These are phyloP conservation scores for Kodamaea kakaduensis DNA, from an alignment of 805 yeast genomes.

Conservation along the genomic window DNA sequence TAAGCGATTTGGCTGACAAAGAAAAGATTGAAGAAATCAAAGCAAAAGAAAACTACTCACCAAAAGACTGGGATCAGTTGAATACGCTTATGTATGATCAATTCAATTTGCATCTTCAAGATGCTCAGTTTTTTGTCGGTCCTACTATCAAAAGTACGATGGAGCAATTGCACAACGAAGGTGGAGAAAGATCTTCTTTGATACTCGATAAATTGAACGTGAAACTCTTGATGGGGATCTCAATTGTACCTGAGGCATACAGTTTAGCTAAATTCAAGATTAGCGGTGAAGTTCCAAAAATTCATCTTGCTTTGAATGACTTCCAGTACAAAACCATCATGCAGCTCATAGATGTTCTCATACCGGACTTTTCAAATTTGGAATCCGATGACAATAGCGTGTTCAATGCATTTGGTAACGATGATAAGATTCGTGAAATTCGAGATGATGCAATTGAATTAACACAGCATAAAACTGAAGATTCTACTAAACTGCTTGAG, in stretches of 20 bases:
- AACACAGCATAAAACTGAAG: too few species aligned
- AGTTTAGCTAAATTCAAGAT: slow-evolving; percentile 69
- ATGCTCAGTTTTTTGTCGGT: slow-evolving; percentile 87
- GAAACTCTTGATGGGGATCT: slow-evolving; percentile 70
- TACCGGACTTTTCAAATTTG: slow-evolving; percentile 48
- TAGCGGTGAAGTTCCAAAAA: slow-evolving; percentile 71
- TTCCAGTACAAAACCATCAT: slow-evolving; percentile 85
- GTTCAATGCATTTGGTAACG: slow-evolving; percentile 31
- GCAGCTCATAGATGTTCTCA: slow-evolving; percentile 65
- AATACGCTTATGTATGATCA: slow-evolving; percentile 86
- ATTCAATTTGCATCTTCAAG: slow-evolving; percentile 69
- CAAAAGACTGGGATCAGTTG: slow-evolving; percentile 70
- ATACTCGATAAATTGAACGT: slow-evolving; percentile 75
- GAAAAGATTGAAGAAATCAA: slow-evolving; percentile 65
- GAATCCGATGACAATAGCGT: slow-evolving; percentile 32
- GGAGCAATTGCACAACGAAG: slow-evolving; percentile 55
- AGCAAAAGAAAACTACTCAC: slow-evolving; percentile 52
- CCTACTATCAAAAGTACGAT: slow-evolving; percentile 75
- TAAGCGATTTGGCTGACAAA: slow-evolving; percentile 74
- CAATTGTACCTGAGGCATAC: slow-evolving; percentile 78
- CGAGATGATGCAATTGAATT: slow-evolving; percentile 5
- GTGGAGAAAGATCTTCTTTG: slow-evolving; percentile 45
- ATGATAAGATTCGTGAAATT: slow-evolving; percentile 4
- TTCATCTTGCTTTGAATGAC: slow-evolving; percentile 74
- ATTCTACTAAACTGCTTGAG: slow-evolving; percentile 9